phyloP scores from a whole-genome alignment of 2,329 filamentous ascomycete genomes.

The Pyrenophora teres region DNA sequence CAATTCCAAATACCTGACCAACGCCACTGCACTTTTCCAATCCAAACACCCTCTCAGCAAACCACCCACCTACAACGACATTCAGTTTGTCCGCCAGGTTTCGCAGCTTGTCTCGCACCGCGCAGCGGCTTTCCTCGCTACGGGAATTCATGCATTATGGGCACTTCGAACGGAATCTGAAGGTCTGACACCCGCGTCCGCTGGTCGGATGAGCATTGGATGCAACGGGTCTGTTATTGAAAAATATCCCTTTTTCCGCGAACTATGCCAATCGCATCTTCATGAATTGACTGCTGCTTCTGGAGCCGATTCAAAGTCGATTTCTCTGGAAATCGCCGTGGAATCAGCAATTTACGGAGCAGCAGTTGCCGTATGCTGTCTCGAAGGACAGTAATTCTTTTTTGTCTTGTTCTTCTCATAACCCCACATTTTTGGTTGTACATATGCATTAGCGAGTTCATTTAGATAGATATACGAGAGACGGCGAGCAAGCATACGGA shows the following conservation, averaged over 20 bases:
- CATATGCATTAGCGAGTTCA: conserved; percentile 4
- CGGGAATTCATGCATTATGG: conserved; percentile 67
- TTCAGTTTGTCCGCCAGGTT: conserved; percentile 60
- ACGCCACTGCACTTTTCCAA: conserved; percentile 55
- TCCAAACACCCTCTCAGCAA: conserved; percentile 56
- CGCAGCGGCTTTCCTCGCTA: conserved; percentile 66
- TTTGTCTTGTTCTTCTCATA: conserved; percentile 13
- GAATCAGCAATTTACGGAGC: conserved; percentile 78
- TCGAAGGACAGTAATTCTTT: conserved; percentile 35
- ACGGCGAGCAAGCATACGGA: conserved; percentile 12
- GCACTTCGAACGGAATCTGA: conserved; percentile 58
- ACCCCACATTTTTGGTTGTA: conserved; percentile 4
- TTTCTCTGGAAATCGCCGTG: conserved; percentile 69
- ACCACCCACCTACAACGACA: conserved; percentile 54
- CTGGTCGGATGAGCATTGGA: conserved; percentile 59
- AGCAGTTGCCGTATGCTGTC: conserved; percentile 64
- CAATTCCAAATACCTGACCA: conserved; percentile 44
- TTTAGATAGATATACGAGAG: neutral
- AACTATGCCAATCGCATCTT: conserved; percentile 66
- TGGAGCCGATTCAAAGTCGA: conserved; percentile 49
- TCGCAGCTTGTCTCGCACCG: conserved; percentile 61
- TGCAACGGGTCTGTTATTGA: conserved; percentile 82
- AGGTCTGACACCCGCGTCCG: conserved; percentile 42
- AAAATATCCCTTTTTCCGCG: conserved; percentile 72
- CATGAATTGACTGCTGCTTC: conserved; percentile 58